These are phyloP conservation scores for Volvariella volvacea DNA, from an alignment of 1,284 basidiomycete genomes.

Conservation along the genomic window DNA sequence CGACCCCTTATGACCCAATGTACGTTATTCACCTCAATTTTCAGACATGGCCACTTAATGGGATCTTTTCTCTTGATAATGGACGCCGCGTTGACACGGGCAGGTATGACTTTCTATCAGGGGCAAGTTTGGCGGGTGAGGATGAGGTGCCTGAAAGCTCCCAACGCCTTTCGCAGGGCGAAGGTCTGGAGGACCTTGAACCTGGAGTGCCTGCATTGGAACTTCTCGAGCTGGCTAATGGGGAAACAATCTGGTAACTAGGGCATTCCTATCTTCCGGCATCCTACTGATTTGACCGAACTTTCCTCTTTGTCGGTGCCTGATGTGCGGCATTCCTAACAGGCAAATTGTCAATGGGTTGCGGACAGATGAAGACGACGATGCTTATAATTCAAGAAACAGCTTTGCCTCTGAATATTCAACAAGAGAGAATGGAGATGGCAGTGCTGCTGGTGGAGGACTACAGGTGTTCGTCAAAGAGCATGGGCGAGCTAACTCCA, in stretches of 20 bases:
- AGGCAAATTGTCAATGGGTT: slow-evolving; percentile 81
- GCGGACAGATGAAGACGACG: slow-evolving; percentile 62
- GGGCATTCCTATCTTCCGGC: not conserved
- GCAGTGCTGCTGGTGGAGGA: slow-evolving; percentile 44
- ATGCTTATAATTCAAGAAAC: slow-evolving; percentile 59
- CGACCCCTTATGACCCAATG: slow-evolving; percentile 69
- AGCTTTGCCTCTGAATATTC: slow-evolving; percentile 75
- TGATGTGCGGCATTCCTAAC: slow-evolving; percentile 3
- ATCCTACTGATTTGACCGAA: not conserved
- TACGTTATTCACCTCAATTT: slow-evolving; percentile 32
- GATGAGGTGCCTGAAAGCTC: no score
- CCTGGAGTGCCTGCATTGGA: slow-evolving; percentile 54
- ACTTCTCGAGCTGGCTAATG: slow-evolving; percentile 73
- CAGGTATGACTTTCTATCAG: slow-evolving; percentile 5
- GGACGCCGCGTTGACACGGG: no score
- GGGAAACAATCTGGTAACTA: slow-evolving; percentile 74
- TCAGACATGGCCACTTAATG: not conserved
- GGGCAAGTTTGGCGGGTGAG: no score
- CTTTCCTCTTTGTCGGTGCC: slow-evolving; percentile 3
- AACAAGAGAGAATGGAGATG: slow-evolving; percentile 30
- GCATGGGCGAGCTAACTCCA: slow-evolving; percentile 59
- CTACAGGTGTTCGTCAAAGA: slow-evolving; percentile 70
- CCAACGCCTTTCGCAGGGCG: no score
- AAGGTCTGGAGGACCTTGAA: no score
- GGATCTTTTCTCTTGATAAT: no score